Base-by-base conservation (phyloP, 139 green algal genomes). In the Coelastrella sp. region DNA sequence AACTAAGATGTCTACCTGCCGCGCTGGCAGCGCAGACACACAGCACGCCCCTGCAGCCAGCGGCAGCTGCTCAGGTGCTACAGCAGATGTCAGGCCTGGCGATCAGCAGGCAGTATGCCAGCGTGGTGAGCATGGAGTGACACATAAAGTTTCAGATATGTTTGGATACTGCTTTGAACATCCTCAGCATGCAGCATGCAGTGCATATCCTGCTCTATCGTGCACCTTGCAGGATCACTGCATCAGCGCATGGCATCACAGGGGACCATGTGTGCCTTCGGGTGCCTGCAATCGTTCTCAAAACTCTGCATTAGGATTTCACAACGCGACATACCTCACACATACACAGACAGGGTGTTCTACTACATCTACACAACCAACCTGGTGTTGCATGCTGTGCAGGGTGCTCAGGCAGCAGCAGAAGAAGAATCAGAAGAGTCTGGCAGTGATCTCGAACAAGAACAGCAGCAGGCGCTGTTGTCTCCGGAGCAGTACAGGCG, bases 401-500 rank as follows among this genome's bases (percentile, higher is more conserved):
- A 71, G 62, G 62, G 30, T 40, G 27, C 62, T 9, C 30, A 71
- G n/a, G n/a, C n/a, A 21, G 62, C 62, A 41, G 62, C 59, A 67
- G 59, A 67, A 9, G 21, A 27, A 19, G 62, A 38, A 11, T 71
- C 62, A 32, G 62, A 38, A 9, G 40, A 27, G 9, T 25, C 9
- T 30, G 64, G 38, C 67, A 77, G 37, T 32, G 37, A 51, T 25
- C 27, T 11, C 41, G 53, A 64, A 64, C 6, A 19, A 74, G 66
- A 59, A 35, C 76, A 59, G 76, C 40, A 30, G 60, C 59, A 71
- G 41, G n/a, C 45, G 11, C 30, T 40, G 79, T 45, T 85, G 41
- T 37, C 15, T 2, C 79, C 79, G n/a, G 45, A 51, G 21, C 30
- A 74, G 60, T 88, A 83, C 57, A 43, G 83, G 41, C 34, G 37